Base-by-base conservation (phyloP, 768 basidiomycete species). In the Russula ochroleuca region DNA sequence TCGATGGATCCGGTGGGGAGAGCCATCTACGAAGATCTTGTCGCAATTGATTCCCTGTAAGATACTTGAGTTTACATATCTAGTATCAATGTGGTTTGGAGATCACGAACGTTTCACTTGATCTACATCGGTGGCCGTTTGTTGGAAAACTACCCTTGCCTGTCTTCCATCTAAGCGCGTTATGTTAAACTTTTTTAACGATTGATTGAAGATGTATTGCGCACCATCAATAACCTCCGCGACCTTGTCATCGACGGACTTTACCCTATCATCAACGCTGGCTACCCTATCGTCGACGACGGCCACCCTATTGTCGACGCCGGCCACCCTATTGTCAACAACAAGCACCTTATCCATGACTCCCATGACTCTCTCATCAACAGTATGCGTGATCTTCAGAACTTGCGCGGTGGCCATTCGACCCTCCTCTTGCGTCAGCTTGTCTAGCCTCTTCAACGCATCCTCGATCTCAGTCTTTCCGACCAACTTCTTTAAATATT, bases 1-100 rank as follows among this genome's bases (percentile, higher is more conserved):
- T 45, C 14, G 45, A 53, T 2, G 60, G 60, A 23, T 61, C 53
- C 7, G 60, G n/a, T 14, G 60, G 60, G 3, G 52, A 61, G 45
- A 61, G 60, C 60, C 60, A 61, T 23, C 25, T 38, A 3, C 28
- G 21, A n/a, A 61, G 6, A n/a, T 21, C 11, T 1, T 48, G 10
- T 13, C 31, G 40, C 17, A 53, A 5, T 21, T 37, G 28, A 17
- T 33, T 45, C 17, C 21, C 59, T 61, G 51, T 11, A 13, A 21
- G 17, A n/a, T n/a, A 15, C 1, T 17, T 33, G 25, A 59, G 19
- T 17, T 1, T 21, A 23, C 4, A 35, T 15, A n/a, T 17, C 15
- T 1, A 37, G n/a, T 45, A 41, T 15, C 5, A 14, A 25, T 10
- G 21, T n/a, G 4, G 14, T 28, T 33, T 3, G 19, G 13, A 52